Evolutionary conservation across 2,329 filamentous ascomycete species (phyloP).

Genomic region (Colletotrichum sp.): DNA sequence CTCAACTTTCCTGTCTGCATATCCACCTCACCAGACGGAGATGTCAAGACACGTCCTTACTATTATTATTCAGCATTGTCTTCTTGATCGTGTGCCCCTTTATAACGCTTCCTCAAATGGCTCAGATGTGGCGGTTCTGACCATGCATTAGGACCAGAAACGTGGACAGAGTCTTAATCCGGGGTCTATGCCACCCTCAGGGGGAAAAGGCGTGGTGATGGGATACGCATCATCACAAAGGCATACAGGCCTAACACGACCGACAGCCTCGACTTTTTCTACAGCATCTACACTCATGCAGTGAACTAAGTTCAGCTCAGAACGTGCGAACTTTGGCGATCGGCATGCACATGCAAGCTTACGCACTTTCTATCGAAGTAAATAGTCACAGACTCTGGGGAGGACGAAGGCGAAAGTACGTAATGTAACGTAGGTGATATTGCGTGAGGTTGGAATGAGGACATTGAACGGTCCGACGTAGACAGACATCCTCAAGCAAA

Average conservation of each 20-base stretch:
- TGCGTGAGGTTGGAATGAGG: background rate
- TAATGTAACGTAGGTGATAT: background rate
- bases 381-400: background rate
- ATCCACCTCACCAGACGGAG: background rate
- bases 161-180: background rate
- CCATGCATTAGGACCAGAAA: background rate
- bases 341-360: accelerated
- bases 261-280: background rate
- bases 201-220: background rate
- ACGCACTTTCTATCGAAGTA: background rate
- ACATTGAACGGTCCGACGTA: background rate
- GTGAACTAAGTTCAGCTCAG: accelerated
- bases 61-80: background rate
- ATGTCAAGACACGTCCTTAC: accelerated
- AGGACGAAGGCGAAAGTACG: background rate
- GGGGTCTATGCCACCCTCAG: background rate
- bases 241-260: accelerated
- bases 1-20: background rate
- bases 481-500: background rate
- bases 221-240: background rate
- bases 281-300: background rate
- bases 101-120: background rate
- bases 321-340: accelerated
- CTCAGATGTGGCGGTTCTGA: background rate
- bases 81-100: background rate